Evolutionary conservation across 495 filamentous ascomycete genomes (phyloP).

Genomic region (Neurospora sp.): DNA sequence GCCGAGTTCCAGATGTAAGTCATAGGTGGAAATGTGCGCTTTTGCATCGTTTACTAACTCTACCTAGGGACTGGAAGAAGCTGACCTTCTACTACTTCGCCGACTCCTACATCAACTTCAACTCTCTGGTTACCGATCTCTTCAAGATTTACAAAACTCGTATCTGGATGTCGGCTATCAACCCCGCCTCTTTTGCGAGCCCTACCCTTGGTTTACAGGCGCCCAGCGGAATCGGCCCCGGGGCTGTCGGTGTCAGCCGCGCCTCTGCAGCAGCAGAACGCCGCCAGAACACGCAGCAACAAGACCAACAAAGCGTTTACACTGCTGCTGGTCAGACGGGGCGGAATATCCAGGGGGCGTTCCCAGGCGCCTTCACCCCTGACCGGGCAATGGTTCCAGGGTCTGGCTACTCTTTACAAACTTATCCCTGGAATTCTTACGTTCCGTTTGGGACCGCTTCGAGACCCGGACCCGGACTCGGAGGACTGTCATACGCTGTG

Average conservation of each 20-base stretch:
- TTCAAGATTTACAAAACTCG: constrained; percentile 99
- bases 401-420: constrained; percentile 24
- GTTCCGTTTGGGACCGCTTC: constrained; percentile 32
- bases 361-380: constrained; percentile 25
- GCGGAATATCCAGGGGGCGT: constrained; percentile 28
- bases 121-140: constrained; percentile 88
- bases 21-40: not conserved
- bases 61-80: constrained; percentile 92
- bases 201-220: constrained; percentile 60
- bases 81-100: constrained; percentile 98
- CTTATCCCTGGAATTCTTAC: constrained; percentile 36
- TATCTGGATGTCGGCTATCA: constrained; percentile 99
- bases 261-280: constrained; percentile 33
- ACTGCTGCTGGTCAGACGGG: constrained; percentile 18
- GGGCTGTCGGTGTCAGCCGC: constrained; percentile 41
- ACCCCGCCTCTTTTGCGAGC: constrained; percentile 93
- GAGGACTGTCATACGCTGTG: constrained; percentile 12
- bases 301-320: constrained; percentile 20
- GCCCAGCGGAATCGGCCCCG: constrained; percentile 52
- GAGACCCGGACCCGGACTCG: constrained; percentile 23
- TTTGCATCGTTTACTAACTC: constrained; percentile 6
- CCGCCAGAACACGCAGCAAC: constrained; percentile 36
- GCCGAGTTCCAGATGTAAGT: constrained; percentile 98
- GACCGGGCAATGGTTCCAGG: constrained; percentile 26
- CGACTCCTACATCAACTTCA: constrained; percentile 97